phyloP scores from a whole-genome alignment of 1,284 basidiomycete genomes.

The Sporisorium reilianum region DNA sequence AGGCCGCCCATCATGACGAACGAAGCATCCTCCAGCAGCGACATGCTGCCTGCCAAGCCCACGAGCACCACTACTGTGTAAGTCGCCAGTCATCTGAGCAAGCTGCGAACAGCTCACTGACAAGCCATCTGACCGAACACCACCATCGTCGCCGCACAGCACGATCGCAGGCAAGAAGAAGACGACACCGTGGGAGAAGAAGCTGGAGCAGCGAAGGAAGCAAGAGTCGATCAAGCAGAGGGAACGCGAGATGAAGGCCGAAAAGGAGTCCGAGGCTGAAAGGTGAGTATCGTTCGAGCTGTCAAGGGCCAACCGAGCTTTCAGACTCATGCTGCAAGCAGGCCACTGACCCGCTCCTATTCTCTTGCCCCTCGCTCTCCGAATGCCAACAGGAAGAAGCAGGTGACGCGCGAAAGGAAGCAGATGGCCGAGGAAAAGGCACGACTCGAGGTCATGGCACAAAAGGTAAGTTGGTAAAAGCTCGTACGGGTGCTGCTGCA shows the following conservation, averaged over 20 bases:
- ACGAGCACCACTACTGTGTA: constrained; percentile 43
- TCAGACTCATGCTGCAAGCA: not conserved
- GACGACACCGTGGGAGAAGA: constrained; percentile 57
- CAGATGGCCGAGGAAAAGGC: constrained; percentile 58
- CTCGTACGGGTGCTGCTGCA: not conserved
- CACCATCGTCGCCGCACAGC: constrained; percentile 1
- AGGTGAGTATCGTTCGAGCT: constrained; percentile 13
- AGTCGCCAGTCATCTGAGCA: constrained; percentile 1
- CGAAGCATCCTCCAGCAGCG: constrained; percentile 26
- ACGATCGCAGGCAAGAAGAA: constrained; percentile 44
- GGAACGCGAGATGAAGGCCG: constrained; percentile 55
- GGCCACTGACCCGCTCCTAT: not conserved
- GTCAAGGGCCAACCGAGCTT: not conserved
- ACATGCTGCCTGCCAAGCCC: constrained; percentile 42
- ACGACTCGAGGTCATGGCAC: constrained; percentile 54
- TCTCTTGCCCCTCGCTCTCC: not conserved
- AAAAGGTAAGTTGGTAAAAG: constrained; percentile 40
- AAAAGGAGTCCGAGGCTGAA: constrained; percentile 43
- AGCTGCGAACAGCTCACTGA: constrained; percentile 5
- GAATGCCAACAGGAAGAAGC: constrained; percentile 34
- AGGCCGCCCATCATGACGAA: constrained; percentile 11
- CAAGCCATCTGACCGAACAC: not conserved
- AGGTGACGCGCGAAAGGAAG: constrained; percentile 49
- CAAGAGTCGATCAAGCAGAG: constrained; percentile 53
- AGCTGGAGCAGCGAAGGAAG: constrained; percentile 52